Base-by-base conservation (phyloP, 805 yeast genomes). In the Ogataea populi-albae region DNA sequence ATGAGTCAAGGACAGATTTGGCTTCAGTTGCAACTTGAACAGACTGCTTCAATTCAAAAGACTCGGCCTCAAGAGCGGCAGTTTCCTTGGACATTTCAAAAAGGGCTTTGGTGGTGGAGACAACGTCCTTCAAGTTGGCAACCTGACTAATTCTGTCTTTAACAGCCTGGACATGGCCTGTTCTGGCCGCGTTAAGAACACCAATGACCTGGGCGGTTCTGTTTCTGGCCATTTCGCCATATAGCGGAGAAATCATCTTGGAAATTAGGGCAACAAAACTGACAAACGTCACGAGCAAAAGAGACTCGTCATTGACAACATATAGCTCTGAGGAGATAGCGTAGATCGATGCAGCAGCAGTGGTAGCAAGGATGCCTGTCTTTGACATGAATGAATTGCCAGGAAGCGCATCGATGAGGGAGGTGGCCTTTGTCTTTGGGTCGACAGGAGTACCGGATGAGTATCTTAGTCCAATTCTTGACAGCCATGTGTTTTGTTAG, bases 1-100 rank as follows among this genome's bases (percentile, higher is more conserved):
- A 93, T 11, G 98, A 87, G 71, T 93, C 98, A 62, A 93, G 79
- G 43, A 91, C 95, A 40, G 93, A 71, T 73, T 85, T 88, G 59
- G 98, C 98, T 75, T 88, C 96, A 46, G 71, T 55, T 40, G 95
- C 91, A 51, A 88, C 77, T 46, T 81, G 88, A 50, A 86, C 88
- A 62, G 81, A 68, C 75, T 93, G 98, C 74, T 88, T 84, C 65
- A 86, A 78, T 71, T 86, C 95, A 60, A 89, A 93, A 38, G 91
- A 79, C 69, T 87, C 78, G 48, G 96, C 94, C 77, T 93, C 98
- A 59, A 89, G 77, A 70, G 84, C 77, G 52, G 94, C 96, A 46
- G 98, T 91, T 73, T 93, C 96, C 75, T 87, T 89, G 45, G 98
- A 91, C 41, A 91, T 78, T 57, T 86, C 93, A 58, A 93, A 93